A percentile compares a stretch with the other conserved stretches of the same genome.
These are phyloP conservation scores for Rhizophora apiculata DNA, from an alignment of 345 rosid genomes.

Conservation along the genomic window DNA sequence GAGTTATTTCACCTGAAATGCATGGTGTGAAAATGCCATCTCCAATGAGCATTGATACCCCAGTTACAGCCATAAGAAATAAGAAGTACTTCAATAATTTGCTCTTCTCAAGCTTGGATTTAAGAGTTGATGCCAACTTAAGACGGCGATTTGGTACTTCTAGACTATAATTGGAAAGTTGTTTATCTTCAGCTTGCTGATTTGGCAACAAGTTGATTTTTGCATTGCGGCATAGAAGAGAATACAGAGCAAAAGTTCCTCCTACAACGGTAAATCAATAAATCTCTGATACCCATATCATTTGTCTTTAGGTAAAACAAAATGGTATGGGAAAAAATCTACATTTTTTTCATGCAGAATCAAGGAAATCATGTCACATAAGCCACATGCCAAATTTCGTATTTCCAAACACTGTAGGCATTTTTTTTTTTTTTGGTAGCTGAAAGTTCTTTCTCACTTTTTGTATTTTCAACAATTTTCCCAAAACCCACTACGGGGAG, in stretches of 20 bases:
- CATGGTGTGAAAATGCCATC: conserved; percentile 60
- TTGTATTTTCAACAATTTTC: too few relatives aligned
- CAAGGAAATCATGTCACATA: too few relatives aligned
- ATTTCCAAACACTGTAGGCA: too few relatives aligned
- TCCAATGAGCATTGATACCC: conserved; percentile 60
- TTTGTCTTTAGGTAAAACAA: too few relatives aligned
- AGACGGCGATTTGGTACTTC: conserved; percentile 30
- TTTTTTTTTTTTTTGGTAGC: too few relatives aligned
- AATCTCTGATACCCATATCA: not conserved
- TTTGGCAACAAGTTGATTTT: conserved; percentile 44
- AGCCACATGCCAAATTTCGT: too few relatives aligned
- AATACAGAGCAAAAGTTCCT: conserved; percentile 58
- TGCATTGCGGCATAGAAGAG: conserved; percentile 45
- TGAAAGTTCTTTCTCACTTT: too few relatives aligned
- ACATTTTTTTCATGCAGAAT: too few relatives aligned
- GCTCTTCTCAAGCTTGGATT: conserved; percentile 34
- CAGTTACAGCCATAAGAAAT: conserved; percentile 43
- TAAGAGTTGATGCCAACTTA: conserved; percentile 29
- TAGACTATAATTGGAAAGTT: conserved; percentile 31
- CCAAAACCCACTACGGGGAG: too few relatives aligned
- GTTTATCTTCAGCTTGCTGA: conserved; percentile 41
- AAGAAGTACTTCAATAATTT: conserved; percentile 32
- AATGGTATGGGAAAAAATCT: too few relatives aligned
- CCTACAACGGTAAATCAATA: conserved; percentile 18
- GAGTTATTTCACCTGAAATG: conserved; percentile 37